Conservation (phyloP, 495 filamentous ascomycete species). For the Elasticomyces elasticus region DNA sequence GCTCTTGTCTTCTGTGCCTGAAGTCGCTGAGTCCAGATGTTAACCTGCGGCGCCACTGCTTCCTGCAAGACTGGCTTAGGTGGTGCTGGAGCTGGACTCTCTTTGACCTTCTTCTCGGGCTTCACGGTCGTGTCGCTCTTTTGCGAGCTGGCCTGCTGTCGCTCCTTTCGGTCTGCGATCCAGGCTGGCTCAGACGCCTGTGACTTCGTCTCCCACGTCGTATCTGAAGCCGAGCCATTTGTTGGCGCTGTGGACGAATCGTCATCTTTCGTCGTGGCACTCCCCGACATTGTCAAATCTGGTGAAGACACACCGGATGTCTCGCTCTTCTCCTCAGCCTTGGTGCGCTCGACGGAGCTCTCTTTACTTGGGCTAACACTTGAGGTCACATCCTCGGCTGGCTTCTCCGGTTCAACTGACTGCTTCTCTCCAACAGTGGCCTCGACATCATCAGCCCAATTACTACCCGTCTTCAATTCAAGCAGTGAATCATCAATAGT, state of each 20-base stretch:
- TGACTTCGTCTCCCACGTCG: conserved; percentile 58
- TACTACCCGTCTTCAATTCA: conserved; percentile 19
- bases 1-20: conserved; percentile 59
- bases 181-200: conserved; percentile 41
- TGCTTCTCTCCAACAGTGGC: conserved; percentile 14
- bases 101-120: conserved; percentile 38
- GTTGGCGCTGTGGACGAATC: conserved; percentile 51
- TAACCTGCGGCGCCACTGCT: conserved; percentile 70
- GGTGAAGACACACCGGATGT: conserved; percentile 55
- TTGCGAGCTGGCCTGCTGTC: conserved; percentile 16
- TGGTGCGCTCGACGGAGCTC: conserved; percentile 15
- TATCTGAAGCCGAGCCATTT: conserved; percentile 51
- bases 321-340: conserved; percentile 12
- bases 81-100: conserved; percentile 23
- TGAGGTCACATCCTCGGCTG: not conserved
- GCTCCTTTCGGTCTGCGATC: conserved; percentile 19
- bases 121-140: conserved; percentile 22
- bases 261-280: conserved; percentile 59
- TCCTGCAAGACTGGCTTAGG: conserved; percentile 46
- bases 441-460: conserved; percentile 34
- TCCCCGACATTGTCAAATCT: conserved; percentile 55
- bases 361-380: conserved; percentile 27
- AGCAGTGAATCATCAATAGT: conserved; percentile 20
- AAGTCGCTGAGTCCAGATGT: conserved; percentile 71
- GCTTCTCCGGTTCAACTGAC: not conserved